Base-by-base conservation (phyloP, 2,329 filamentous ascomycete species). In the Aspergillus quadrilineatus region DNA sequence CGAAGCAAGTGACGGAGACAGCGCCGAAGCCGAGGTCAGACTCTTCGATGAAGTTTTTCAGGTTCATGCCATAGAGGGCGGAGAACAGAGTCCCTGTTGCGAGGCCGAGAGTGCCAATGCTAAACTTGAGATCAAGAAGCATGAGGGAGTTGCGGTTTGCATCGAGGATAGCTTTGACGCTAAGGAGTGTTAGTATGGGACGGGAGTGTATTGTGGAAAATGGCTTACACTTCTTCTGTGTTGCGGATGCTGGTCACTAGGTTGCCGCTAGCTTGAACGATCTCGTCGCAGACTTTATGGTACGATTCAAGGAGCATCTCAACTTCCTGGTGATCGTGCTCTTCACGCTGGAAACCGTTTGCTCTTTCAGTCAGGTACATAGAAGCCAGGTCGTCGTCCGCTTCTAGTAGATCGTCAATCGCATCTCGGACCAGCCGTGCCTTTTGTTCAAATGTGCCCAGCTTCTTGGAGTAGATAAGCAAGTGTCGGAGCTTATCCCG, bases 11-110 rank as follows among this genome's bases (percentile, higher is more conserved):
- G 15, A 78, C 80, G 2, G 88, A 90, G 58, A 99, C 87, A 53
- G 84, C 84, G 46, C 82, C 82, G 72, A 99, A 97, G 9, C 93
- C 94, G 73, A 90, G 84, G 73, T 90, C 85, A 1, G 89, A 92
- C 71, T 97, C 93, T 78, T 99, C 94, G 66, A 97, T 91, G 74
- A 97, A 97, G 76, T 97, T 97, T 72, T 97, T 95, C 62, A 99
- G 80, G 78, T 99, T 99, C 92, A 97, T 97, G 66, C 94, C 94
- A 81, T 97, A 99, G n/a, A 99, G 85, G n/a, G 92, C 92, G 7
- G 94, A 95, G 67, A 97, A 83, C 70, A 97, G 95, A 49, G 94
- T 97, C 54, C 94, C 94, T 70, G 92, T 91, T 53, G 91, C 93
- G 47, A 97, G 85, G n/a, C 92, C 92, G 4, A 99, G 84, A 1